Evolutionary conservation across 257 asterid genomes (phyloP), one percentile per base, ranked within the genome.

Genomic region (Solanum microdontum): DNA sequence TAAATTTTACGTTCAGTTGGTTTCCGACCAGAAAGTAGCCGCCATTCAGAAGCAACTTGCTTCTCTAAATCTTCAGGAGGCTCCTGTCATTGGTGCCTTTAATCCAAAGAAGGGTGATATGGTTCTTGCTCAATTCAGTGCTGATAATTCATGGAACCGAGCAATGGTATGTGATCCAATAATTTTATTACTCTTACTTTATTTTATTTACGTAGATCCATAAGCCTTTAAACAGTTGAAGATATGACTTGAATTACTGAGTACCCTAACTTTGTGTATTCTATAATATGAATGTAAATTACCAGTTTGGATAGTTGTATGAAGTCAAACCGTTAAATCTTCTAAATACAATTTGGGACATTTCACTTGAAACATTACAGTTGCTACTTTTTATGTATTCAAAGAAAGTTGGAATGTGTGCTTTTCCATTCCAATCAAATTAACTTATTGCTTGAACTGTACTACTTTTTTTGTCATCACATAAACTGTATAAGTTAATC

Each of bases 81-180:
- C 95, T 87, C 99, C 99, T 83, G 82, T 94, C 15, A 90, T 96
- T 85, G 99, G 99, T 85, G 87, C 98, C 45, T 97, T 94, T 90
- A 97, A 92, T 90, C 99, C 99, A n/a, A 97, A 92, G 88, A 96
- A 90, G 91, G 99, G 99, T 48, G 99, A 97, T 82, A 87, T 93
- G 36, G 97, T 96, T 86, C 95, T 96, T 86, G 97, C 99, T 82
- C 98, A 95, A 91, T 97, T 93, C 87, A 95, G 94, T 89, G 97
- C 94, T 1, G 99, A 96, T 91, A 94, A 96, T 88, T 95, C 99
- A 73, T 97, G 99, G 99, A 97, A 97, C 91, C 97, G 99, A 36
- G 99, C 99, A 80, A 92, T 97, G 99, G 99, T 97, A 90, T 94
- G 98, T n/a, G 45, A 51, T 36, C 66, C 51, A 23, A 9, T 86